Base-by-base conservation (phyloP, 2,329 filamentous ascomycete species). In the Hypomyces rosellus region DNA sequence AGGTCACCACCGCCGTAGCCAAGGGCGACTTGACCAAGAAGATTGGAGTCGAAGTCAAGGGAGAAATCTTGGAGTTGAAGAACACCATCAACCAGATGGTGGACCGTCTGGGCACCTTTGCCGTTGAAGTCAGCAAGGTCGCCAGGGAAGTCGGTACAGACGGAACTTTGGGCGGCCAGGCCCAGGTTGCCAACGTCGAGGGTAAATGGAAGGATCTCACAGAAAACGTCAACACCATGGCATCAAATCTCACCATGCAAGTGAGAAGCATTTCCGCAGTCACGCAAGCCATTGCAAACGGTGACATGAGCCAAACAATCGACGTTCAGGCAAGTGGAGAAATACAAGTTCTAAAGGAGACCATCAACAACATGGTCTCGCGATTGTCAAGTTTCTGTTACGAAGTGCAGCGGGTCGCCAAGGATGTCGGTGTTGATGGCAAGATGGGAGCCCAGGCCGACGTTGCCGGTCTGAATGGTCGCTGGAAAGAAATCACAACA, bases 31-130 rank as follows among this genome's bases (percentile, higher is more conserved):
- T 99, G 55, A 95, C 89, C 55, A 89, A 93, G 72, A 97, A 96
- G 75, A 96, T 99, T 64, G 87, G 89, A 55, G 89, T 95, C 56
- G 89, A 95, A 60, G 93, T 90, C 48, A 84, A 90, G 67, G 92
- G 92, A 63, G 93, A 99, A 72, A 97, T 99, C 60, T 73, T 95
- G 47, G 89, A 95, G 65, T 76, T 99, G 55, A 99, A 99, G 73
- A 89, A 91, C 63, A 99, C 92, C 7, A 97, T 97, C 74, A 97
- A 97, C 69, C 95, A 88, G 64, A 97, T 97, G 92, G 93, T 97
- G 66, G 92, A 97, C 69, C 90, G 95, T 62, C 78, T 97, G 41
- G 89, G 95, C 60, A 92, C 92, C 42, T 97, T 97, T 66, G 92
- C 92, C 51, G 93, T 93, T 59, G 91, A 97, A 68, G 92, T 97